Evolutionary conservation across 768 basidiomycete species (phyloP).

Genomic region (Lactifluus rugatus): DNA sequence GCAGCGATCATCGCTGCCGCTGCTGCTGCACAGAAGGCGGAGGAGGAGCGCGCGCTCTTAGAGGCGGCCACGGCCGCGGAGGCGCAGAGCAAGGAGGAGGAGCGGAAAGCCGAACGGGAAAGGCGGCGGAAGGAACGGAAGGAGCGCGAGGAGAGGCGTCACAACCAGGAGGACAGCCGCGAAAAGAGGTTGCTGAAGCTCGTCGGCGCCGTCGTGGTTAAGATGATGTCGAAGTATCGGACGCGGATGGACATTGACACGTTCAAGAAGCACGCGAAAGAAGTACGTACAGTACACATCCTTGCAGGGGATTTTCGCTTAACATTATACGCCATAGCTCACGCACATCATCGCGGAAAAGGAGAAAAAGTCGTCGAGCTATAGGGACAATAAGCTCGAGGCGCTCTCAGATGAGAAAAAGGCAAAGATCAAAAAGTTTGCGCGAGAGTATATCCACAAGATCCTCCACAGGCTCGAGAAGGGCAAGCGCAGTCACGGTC

Average conservation of each 20-base stretch:
- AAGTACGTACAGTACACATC: constrained; percentile 47
- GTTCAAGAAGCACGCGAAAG: constrained; percentile 94
- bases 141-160: constrained; percentile 33
- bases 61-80: constrained; percentile 22
- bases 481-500: constrained; percentile 22
- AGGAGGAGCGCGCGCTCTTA: constrained; percentile 18
- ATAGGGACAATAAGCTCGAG: constrained; percentile 55
- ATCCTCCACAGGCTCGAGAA: constrained; percentile 61
- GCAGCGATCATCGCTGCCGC: constrained; percentile 36
- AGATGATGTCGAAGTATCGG: constrained; percentile 84
- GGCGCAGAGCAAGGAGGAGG: constrained; percentile 15
- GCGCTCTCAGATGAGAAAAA: constrained; percentile 78
- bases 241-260: constrained; percentile 62
- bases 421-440: constrained; percentile 83
- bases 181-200: constrained; percentile 80
- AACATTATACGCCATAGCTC: constrained; percentile 39
- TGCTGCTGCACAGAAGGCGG: constrained; percentile 24
- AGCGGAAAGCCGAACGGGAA: constrained; percentile 24
- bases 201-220: constrained; percentile 84
- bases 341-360: constrained; percentile 84
- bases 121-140: constrained; percentile 16
- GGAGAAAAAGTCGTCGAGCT: constrained; percentile 85
- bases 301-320: background rate
- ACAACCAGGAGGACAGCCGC: constrained; percentile 58
- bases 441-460: constrained; percentile 85